Evolutionary conservation across 2,329 filamentous ascomycete genomes (phyloP).

Genomic region (Cladosporium austrohemisphaericum): DNA sequence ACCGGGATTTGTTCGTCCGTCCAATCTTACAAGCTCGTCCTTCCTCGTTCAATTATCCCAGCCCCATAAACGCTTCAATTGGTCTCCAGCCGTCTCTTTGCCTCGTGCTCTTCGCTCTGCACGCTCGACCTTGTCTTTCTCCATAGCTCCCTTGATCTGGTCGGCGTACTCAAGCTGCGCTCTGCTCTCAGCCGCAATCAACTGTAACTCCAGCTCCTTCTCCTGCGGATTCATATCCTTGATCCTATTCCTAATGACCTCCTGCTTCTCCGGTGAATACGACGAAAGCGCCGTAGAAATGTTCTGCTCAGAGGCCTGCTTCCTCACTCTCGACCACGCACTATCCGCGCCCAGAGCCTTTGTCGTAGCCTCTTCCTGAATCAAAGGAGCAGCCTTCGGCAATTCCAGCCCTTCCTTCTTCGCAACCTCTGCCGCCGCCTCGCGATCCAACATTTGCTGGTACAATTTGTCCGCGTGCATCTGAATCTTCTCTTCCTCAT

Average conservation of each 20-base stretch:
- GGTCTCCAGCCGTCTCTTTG: conserved; percentile 43
- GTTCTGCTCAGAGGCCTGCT: conserved; percentile 27
- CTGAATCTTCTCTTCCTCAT: conserved; percentile 80
- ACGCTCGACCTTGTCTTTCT: conserved; percentile 54
- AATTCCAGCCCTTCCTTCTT: conserved; percentile 52
- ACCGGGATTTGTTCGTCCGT: neutral
- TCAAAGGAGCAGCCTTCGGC: conserved; percentile 58
- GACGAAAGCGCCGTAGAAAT: conserved; percentile 44
- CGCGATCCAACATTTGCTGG: conserved; percentile 79
- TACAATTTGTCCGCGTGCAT: conserved; percentile 93
- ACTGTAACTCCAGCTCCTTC: conserved; percentile 59
- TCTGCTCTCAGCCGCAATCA: conserved; percentile 60
- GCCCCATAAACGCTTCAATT: conserved; percentile 33
- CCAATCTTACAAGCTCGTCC: neutral
- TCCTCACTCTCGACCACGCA: conserved; percentile 28
- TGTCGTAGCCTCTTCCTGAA: conserved; percentile 35
- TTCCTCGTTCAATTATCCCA: conserved; percentile 22
- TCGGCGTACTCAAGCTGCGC: conserved; percentile 58
- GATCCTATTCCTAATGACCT: conserved; percentile 51
- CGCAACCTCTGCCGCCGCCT: conserved; percentile 67
- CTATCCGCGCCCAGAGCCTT: conserved; percentile 30
- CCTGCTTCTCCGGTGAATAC: conserved; percentile 51
- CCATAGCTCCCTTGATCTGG: conserved; percentile 53
- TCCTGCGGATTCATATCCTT: conserved; percentile 45
- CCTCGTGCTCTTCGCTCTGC: conserved; percentile 56